Conservation (phyloP, 352 stramenopile genomes). For the Pythium insidiosum region DNA sequence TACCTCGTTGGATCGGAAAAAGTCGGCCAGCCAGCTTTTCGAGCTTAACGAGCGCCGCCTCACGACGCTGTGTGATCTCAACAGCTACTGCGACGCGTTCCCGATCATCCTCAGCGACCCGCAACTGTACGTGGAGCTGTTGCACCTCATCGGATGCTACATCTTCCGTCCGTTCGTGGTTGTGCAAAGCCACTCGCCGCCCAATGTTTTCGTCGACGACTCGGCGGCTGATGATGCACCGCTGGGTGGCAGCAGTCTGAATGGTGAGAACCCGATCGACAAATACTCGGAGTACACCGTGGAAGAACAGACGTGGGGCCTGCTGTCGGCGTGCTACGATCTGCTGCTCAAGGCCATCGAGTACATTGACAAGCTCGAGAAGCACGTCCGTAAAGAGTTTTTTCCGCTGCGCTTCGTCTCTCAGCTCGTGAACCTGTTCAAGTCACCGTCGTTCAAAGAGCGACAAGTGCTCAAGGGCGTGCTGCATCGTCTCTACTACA, state of each 20-base stretch:
- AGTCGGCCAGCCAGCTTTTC: constrained; percentile 53
- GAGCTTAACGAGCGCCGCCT: constrained; percentile 79
- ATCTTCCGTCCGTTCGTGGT: constrained; percentile 74
- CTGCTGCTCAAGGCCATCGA: constrained; percentile 80
- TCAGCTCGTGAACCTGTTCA: constrained; percentile 79
- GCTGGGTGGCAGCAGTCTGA: constrained; percentile 9
- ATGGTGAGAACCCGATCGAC: constrained; percentile 67
- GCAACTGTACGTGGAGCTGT: constrained; percentile 72
- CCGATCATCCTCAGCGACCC: constrained; percentile 75
- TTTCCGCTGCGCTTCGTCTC: constrained; percentile 75
- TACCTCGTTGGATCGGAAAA: constrained; percentile 31
- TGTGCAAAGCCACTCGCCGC: constrained; percentile 37
- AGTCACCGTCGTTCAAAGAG: constrained; percentile 84
- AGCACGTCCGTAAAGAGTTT: constrained; percentile 82
- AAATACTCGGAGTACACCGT: constrained; percentile 81
- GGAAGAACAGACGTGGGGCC: constrained; percentile 75
- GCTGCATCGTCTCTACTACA: constrained; percentile 86
- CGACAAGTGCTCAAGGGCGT: constrained; percentile 81
- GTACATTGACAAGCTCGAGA: constrained; percentile 86
- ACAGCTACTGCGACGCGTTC: constrained; percentile 81
- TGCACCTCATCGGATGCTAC: constrained; percentile 74
- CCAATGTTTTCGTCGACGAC: constrained; percentile 82
- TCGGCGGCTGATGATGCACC: constrained; percentile 56
- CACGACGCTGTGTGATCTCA: constrained; percentile 76
- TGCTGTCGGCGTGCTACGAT: constrained; percentile 77